A percentile compares a stretch with the other conserved stretches of the same genome.
These are phyloP conservation scores for Hansenula sp. DNA, from an alignment of 1,139 yeast genomes.

Conservation along the genomic window DNA sequence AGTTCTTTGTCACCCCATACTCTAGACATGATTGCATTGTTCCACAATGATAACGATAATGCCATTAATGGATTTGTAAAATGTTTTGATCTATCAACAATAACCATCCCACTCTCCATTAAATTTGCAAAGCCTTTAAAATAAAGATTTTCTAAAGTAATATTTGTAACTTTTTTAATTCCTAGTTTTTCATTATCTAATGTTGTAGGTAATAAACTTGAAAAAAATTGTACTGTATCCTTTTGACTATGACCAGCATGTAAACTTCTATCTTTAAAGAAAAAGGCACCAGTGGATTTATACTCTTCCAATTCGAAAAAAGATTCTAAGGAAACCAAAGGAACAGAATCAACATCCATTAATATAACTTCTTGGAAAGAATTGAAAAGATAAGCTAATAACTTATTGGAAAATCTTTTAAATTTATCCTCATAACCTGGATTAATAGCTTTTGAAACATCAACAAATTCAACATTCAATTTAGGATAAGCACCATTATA, in stretches of 20 bases:
- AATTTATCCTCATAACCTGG: conserved; percentile 28
- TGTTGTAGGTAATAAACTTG: conserved; percentile 36
- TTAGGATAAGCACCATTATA: conserved; percentile 32
- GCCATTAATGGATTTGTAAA: conserved; percentile 38
- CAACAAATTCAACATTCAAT: conserved; percentile 46
- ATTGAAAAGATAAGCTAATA: conserved; percentile 42
- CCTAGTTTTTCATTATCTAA: conserved; percentile 28
- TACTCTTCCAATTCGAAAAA: conserved; percentile 28
- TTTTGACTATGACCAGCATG: conserved; percentile 18
- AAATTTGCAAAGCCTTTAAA: conserved; percentile 42
- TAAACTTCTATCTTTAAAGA: conserved; percentile 33
- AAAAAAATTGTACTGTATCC: conserved; percentile 29
- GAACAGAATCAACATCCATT: conserved; percentile 52
- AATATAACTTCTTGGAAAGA: conserved; percentile 46
- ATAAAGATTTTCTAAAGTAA: conserved; percentile 37
- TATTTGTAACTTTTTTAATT: conserved; percentile 33
- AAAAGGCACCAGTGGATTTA: conserved; percentile 27
- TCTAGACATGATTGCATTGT: conserved; percentile 11
- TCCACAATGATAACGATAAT: conserved; percentile 31
- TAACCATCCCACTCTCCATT: conserved; percentile 55
- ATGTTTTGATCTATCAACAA: conserved; percentile 39
- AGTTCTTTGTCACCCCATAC: conserved; percentile 55
- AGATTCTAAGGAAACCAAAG: conserved; percentile 31
- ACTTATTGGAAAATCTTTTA: conserved; percentile 40
- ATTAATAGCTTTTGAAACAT: conserved; percentile 29